Evolutionary conservation across 2,329 filamentous ascomycete genomes (phyloP).

Genomic region (Xylaria sp.): DNA sequence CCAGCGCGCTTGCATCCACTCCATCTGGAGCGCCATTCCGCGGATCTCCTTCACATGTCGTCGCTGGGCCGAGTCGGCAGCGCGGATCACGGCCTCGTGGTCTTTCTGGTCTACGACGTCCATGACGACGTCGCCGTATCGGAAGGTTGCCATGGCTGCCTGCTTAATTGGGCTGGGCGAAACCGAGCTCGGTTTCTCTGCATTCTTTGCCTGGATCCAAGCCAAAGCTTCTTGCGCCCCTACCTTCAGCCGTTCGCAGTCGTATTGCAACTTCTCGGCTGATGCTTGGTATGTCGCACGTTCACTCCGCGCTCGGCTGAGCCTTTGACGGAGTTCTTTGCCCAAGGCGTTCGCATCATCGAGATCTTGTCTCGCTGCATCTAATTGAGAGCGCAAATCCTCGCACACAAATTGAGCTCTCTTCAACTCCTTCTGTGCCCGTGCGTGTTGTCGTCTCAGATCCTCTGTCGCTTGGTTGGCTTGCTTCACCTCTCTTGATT

Average conservation of each 20-base stretch:
- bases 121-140: conserved; percentile 56
- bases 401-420: conserved; percentile 57
- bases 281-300: conserved; percentile 60
- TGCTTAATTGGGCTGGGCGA: conserved; percentile 30
- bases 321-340: conserved; percentile 64
- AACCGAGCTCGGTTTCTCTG: conserved; percentile 27
- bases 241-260: conserved; percentile 54
- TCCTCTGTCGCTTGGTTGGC: conserved; percentile 34
- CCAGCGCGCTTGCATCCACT: conserved; percentile 84
- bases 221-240: conserved; percentile 46
- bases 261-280: conserved; percentile 60
- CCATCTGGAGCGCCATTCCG: conserved; percentile 86
- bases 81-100: conserved; percentile 58
- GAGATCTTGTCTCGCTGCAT: conserved; percentile 33
- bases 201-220: conserved; percentile 42
- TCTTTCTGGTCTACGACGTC: conserved; percentile 49
- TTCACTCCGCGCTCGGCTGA: conserved; percentile 73
- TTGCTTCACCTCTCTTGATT: conserved; percentile 50
- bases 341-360: conserved; percentile 38
- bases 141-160: conserved; percentile 40
- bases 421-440: conserved; percentile 56
- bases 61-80: conserved; percentile 66
- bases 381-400: conserved; percentile 41
- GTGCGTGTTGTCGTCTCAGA: conserved; percentile 33
- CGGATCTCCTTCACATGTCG: conserved; percentile 76